Evolutionary conservation across 495 filamentous ascomycete genomes (phyloP).

Genomic region (Trichoderma erinaceum): DNA sequence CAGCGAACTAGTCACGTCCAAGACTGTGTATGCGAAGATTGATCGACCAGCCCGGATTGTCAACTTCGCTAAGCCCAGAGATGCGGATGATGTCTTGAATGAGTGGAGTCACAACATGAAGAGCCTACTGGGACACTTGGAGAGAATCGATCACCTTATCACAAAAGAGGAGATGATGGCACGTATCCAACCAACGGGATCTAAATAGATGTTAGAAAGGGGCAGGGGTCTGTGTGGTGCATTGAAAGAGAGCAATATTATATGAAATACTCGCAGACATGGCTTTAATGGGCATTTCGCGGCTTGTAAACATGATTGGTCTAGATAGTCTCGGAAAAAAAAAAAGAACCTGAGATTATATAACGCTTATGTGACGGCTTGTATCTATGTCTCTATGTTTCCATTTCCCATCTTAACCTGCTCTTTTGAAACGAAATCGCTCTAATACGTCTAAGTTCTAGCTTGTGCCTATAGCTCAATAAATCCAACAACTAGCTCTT

Average conservation of each 20-base stretch:
- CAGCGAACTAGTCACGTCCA: conserved; percentile 86
- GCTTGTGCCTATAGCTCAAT: background rate
- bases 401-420: background rate
- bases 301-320: conserved; percentile 8
- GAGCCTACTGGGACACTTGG: conserved; percentile 82
- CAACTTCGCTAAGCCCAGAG: conserved; percentile 85
- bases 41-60: conserved; percentile 89
- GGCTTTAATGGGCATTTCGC: background rate
- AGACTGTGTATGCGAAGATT: conserved; percentile 97
- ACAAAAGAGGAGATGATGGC: conserved; percentile 99
- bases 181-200: conserved; percentile 69
- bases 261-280: background rate
- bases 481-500: background rate
- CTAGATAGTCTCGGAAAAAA: conserved; percentile 1
- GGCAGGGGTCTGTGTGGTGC: conserved; percentile 15
- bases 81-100: conserved; percentile 95
- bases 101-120: conserved; percentile 99
- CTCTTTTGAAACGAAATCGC: background rate
- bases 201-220: conserved; percentile 17
- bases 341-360: background rate
- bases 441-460: background rate
- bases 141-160: conserved; percentile 95
- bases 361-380: conserved; percentile 4
- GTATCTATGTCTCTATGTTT: background rate
- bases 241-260: background rate